A percentile compares a stretch with the other conserved stretches of the same genome.
phyloP scores from a whole-genome alignment of 768 basidiomycete genomes.

The Suillus variegatus region DNA sequence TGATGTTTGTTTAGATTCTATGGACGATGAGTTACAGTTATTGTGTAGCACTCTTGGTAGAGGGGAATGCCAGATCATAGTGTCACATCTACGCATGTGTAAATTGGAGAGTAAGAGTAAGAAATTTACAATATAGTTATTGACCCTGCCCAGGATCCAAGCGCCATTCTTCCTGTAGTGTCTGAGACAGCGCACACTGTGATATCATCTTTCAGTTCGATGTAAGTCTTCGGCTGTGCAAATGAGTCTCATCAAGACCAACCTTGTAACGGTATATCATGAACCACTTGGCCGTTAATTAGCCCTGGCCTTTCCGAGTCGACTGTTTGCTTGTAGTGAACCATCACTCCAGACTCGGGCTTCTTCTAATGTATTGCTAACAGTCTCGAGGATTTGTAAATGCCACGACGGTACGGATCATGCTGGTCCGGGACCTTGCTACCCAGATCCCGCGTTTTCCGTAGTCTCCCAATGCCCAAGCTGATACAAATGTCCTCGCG shows the following conservation, averaged over 20 bases:
- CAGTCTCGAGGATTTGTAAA: slow-evolving; percentile 20
- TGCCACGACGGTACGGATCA: slow-evolving; percentile 22
- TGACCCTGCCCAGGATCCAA: slow-evolving; percentile 43
- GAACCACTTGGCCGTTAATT: slow-evolving; percentile 17
- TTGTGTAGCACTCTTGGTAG: background rate
- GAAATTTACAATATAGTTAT: slow-evolving; percentile 21
- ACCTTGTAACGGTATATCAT: slow-evolving; percentile 29
- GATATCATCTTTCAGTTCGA: slow-evolving; percentile 39
- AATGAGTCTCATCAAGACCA: slow-evolving; percentile 3
- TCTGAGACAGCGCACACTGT: slow-evolving; percentile 49
- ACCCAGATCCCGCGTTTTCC: slow-evolving; percentile 29
- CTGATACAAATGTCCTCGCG: slow-evolving; percentile 14
- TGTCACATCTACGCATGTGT: background rate
- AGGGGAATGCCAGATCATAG: background rate
- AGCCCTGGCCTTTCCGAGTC: background rate
- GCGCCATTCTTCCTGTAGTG: slow-evolving; percentile 41
- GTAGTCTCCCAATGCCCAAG: slow-evolving; percentile 19
- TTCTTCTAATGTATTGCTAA: background rate
- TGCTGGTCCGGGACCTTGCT: slow-evolving; percentile 18
- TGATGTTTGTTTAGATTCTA: background rate
- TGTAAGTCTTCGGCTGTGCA: background rate
- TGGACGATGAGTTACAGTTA: background rate
- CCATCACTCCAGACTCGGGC: background rate
- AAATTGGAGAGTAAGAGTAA: slow-evolving; percentile 1
- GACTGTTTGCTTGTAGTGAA: background rate